Conservation (phyloP, 2,329 filamentous ascomycete species). For the Aphanocladium album region DNA sequence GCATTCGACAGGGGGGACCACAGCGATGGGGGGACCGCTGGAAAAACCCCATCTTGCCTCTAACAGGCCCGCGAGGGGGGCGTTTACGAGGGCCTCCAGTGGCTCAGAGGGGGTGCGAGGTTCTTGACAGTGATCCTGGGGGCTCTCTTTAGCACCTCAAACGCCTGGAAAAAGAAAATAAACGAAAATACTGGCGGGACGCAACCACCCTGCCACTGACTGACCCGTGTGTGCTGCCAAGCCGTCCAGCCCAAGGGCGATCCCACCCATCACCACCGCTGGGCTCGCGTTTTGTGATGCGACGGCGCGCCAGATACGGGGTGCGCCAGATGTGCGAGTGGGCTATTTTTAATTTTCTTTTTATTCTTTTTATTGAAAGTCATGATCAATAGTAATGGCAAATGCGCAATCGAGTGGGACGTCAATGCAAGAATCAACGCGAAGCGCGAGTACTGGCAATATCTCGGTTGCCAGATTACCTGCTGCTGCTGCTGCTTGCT, state of each 20-base stretch:
- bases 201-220: no score
- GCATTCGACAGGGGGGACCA: background rate
- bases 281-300: background rate
- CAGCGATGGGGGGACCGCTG: no score
- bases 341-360: background rate
- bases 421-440: no score
- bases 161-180: background rate
- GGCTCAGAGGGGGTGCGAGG: background rate
- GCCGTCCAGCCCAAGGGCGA: background rate
- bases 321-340: background rate
- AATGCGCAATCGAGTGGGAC: no score
- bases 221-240: background rate
- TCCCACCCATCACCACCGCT: background rate
- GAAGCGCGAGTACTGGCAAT: no score
- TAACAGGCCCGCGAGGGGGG: background rate
- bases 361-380: no score
- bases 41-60: no score
- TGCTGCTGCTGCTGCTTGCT: no score
- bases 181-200: background rate
- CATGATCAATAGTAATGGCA: background rate
- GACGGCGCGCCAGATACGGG: slow-evolving; percentile 9
- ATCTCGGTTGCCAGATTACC: no score
- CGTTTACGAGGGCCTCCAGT: background rate
- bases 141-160: background rate
- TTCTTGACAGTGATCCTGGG: background rate